Conservation (phyloP, 495 filamentous ascomycete species). For the Hypoxylon crocopeplum region DNA sequence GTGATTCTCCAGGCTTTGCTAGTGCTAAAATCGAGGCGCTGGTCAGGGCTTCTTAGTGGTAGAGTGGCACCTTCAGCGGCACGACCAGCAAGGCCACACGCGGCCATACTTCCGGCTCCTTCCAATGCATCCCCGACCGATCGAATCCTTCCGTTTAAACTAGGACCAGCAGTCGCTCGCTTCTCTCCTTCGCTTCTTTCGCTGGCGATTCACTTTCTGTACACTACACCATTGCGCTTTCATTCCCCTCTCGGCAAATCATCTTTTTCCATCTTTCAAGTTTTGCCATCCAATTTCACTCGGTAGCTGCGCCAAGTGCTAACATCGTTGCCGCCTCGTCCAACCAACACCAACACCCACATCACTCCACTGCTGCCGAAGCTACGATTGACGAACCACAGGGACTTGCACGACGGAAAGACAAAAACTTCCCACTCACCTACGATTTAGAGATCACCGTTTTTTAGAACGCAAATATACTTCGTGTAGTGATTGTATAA, state of each 20-base stretch:
- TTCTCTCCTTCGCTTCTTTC: constrained; percentile 26
- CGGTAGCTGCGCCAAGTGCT: constrained; percentile 7
- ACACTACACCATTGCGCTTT: neutral
- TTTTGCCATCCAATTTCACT: constrained; percentile 1
- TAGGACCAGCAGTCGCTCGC: constrained; percentile 29
- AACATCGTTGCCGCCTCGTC: constrained; percentile 6
- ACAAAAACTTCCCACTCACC: constrained; percentile 3
- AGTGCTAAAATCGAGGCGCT: constrained; percentile 26
- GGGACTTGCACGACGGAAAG: neutral
- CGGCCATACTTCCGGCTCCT: constrained; percentile 31
- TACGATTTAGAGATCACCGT: neutral
- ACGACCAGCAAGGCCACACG: constrained; percentile 14
- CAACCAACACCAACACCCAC: constrained; percentile 13
- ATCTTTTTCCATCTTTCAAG: neutral
- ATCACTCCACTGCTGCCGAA: constrained; percentile 5
- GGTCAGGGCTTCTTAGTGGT: neutral
- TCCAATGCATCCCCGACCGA: constrained; percentile 32
- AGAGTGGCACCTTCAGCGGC: constrained; percentile 18
- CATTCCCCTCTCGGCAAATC: constrained; percentile 8
- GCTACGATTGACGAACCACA: constrained; percentile 15
- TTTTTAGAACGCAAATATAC: neutral
- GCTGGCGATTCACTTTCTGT: constrained; percentile 9
- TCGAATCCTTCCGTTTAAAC: constrained; percentile 2
- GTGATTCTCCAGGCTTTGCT: constrained; percentile 23
- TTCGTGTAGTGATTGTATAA: neutral